phyloP scores from a whole-genome alignment of 768 basidiomycete genomes.

The Amanita muscaria region DNA sequence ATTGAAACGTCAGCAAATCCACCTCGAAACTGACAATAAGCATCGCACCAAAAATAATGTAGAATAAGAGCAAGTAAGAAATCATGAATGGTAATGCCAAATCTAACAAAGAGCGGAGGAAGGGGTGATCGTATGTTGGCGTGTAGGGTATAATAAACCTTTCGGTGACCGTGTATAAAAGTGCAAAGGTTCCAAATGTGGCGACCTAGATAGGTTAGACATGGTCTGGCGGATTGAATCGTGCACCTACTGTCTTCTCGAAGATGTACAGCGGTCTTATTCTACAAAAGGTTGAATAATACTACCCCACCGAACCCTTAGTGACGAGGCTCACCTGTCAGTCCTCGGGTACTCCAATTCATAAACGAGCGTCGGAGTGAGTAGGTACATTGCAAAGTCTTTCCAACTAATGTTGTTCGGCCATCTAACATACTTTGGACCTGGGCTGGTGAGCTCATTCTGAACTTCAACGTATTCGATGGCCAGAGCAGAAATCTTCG shows the following conservation, averaged over 20 bases:
- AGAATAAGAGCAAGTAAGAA: conserved; percentile 79
- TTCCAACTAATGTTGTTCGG: conserved; percentile 76
- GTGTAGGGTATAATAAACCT: conserved; percentile 86
- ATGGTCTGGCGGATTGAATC: conserved; percentile 27
- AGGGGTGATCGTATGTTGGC: conserved; percentile 59
- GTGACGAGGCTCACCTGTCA: conserved; percentile 42
- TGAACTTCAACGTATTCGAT: conserved; percentile 69
- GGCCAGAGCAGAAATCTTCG: conserved; percentile 58
- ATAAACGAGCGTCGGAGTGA: conserved; percentile 90
- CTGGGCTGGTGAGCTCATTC: conserved; percentile 65
- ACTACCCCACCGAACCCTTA: neutral
- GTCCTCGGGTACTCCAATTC: conserved; percentile 95
- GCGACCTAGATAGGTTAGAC: conserved; percentile 49
- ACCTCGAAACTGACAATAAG: neutral
- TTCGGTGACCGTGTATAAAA: conserved; percentile 91
- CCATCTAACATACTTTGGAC: conserved; percentile 62
- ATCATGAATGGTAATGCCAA: conserved; percentile 92
- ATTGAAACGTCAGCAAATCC: conserved; percentile 1
- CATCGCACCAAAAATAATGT: conserved; percentile 71
- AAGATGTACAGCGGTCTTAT: conserved; percentile 77
- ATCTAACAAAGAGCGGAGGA: conserved; percentile 71
- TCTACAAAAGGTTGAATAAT: conserved; percentile 19
- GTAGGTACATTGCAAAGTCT: conserved; percentile 79
- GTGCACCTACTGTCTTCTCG: conserved; percentile 52
- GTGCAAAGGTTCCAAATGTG: conserved; percentile 91